Evolutionary conservation across 306 rosid species (phyloP).

Genomic region (Gynostemma pentaphyllum): DNA sequence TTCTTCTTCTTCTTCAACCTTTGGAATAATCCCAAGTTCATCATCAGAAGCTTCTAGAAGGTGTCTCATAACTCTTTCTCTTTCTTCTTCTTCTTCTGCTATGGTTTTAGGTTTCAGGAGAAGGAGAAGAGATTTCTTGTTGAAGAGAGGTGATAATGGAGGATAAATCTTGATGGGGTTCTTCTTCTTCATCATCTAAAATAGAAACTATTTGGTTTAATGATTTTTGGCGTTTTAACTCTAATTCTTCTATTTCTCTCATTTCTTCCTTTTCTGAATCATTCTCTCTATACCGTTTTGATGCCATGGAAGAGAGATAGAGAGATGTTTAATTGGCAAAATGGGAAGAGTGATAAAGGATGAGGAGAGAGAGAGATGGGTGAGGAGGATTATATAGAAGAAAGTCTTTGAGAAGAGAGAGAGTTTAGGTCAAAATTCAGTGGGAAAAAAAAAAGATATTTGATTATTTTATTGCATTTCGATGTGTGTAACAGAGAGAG

Average conservation of each 20-base stretch:
- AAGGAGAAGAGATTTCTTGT: conserved; percentile 36
- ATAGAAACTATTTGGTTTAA: conserved; percentile 55
- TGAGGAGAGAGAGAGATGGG: conserved; percentile 31
- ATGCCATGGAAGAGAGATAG: conserved; percentile 16
- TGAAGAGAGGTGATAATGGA: conserved; percentile 57
- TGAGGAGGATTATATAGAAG: conserved; percentile 30
- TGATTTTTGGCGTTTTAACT: conserved; percentile 44
- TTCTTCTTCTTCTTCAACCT: neutral
- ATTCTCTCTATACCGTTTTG: conserved; percentile 52
- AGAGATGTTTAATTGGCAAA: neutral
- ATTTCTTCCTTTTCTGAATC: conserved; percentile 20
- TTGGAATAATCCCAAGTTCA: conserved; percentile 86
- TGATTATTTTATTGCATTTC: conserved; percentile 6
- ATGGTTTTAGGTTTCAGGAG: neutral
- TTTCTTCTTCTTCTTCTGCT: conserved; percentile 31
- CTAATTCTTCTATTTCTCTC: conserved; percentile 11
- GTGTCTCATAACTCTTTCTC: conserved; percentile 53
- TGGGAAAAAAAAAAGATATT: neutral
- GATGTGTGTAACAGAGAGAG: neutral
- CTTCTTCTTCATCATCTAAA: conserved; percentile 68
- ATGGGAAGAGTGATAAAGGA: neutral
- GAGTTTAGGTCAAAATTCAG: neutral
- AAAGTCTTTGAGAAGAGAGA: neutral
- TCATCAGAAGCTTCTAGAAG: conserved; percentile 86
- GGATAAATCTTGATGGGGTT: conserved; percentile 41